Base-by-base conservation (phyloP, 2,329 filamentous ascomycete species). In the Exophiala alcalophila region DNA sequence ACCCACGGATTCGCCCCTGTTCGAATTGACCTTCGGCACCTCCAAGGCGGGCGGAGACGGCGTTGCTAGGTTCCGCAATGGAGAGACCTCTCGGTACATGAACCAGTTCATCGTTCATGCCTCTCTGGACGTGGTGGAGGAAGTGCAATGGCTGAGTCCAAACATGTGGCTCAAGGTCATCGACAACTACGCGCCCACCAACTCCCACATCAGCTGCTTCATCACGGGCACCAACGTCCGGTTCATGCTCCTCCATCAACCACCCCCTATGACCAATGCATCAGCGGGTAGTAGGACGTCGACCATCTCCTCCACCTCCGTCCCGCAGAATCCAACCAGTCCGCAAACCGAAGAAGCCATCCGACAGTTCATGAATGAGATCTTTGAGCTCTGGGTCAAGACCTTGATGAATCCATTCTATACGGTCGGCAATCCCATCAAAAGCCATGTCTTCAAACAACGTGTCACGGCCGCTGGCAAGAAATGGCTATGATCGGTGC, bases 21-120 rank as follows among this genome's bases (percentile, higher is more conserved):
- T 97, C 71, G 91, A 94, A 70, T 81, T 94, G 67, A 90, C 95
- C 63, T 98, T 98, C 65, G 92, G 92, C 59, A 96, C 91, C 26
- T 94, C 88, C 27, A 96, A 96, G 67, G 84, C 89, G 58, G 90
- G 91, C 69, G 91, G 91, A 63, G 92, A 97, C 73, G 92, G 92
- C 57, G 76, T 89, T 63, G 79, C 91, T 33, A 84, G 86, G 60
- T 97, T 96, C 49, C 85, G 86, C 61, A 56, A 56, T 35, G 52
- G 52, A 45, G 86, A 94, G 54, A 83, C 94, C 60, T 85, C 91
- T 40, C 82, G 87, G 52, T 87, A 94, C 65, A 84, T 96, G 75
- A 96, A 96, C 70, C 92, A 96, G 66, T 97, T 98, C 71, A 88
- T 97, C 62, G 81, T 95, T 21, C 91, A 98, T 70, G 90, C 87